Conservation (phyloP, 164 flowering plant species). For the Malania oleifera region DNA sequence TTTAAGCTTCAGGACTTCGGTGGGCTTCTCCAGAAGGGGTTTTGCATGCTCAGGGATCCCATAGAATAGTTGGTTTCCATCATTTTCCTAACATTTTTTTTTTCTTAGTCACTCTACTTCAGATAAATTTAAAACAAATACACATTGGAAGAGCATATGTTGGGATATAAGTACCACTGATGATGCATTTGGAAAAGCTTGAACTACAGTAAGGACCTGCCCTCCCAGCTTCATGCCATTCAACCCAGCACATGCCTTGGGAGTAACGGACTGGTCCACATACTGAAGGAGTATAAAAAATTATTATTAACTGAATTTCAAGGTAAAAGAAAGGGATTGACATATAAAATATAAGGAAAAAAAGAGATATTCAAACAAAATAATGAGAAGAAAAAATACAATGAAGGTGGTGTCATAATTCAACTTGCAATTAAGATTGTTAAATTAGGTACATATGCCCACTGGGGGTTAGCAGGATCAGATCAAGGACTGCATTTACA, state of each 20-base stretch:
- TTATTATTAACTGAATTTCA: neutral
- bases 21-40: conserved; percentile 77
- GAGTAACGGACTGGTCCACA: conserved; percentile 68
- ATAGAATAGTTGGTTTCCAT: conserved; percentile 36
- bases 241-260: conserved; percentile 89
- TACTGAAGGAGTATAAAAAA: conserved; percentile 44
- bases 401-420: too few species aligned
- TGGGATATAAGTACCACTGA: conserved; percentile 53
- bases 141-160: neutral
- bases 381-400: too few species aligned
- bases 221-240: conserved; percentile 96
- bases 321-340: neutral
- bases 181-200: conserved; percentile 48
- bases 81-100: conserved; percentile 42
- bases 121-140: neutral
- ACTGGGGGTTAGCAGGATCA: too few species aligned
- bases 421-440: too few species aligned
- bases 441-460: too few species aligned
- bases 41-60: conserved; percentile 76
- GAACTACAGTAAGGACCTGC: conserved; percentile 69
- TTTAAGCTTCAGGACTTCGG: conserved; percentile 64
- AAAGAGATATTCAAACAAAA: neutral
- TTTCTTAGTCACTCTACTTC: conserved; percentile 10
- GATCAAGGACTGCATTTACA: too few species aligned
- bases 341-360: neutral